Base-by-base conservation (phyloP, 73 alveolate genomes). In the Paramecium pentaurelia region DNA sequence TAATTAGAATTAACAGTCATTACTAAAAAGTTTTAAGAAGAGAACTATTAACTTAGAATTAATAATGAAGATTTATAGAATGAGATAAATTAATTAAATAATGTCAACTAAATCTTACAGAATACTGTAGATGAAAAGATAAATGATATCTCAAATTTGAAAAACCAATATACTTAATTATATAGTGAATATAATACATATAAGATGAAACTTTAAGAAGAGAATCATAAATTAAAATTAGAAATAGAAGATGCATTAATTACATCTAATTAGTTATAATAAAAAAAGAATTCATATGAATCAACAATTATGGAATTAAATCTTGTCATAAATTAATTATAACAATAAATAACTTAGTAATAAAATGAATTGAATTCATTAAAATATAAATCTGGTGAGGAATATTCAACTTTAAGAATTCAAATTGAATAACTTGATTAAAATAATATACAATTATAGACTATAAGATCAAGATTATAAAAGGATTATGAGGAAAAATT, bases 351-450 rank as follows among this genome's bases (percentile, higher is more conserved):
- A 11, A 80, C 36, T 6, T 37, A 42, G 22, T n/a, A 32, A 25
- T 42, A 12, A 42, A 32, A 20, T 44, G 91, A 80, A 47, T 44
- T 45, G 25, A 45, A 42, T 5, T 3, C 49, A 10, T 18, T 47
- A 42, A 45, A 47, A 16, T 45, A 28, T 32, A 80, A 64, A 49
- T 40, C 71, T 32, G 75, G 49, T 20, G 91, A 80, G 30, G 91
- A 80, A 49, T 22, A 34, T 12, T 45, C 44, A 6, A 42, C 28
- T 22, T 49, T 80, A 45, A 80, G 75, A 18, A 32, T 44, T 45
- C 8, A 80, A 45, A 80, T 80, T 18, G 91, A 80, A 80, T 16
- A 80, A 42, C 58, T 80, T 20, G 91, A 80, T 36, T n/a, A 38
- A 36, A 75, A 14, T 37, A 36, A 38, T 16, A 36, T 38, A 1